These are phyloP conservation scores for Linum usitatissimum DNA, from an alignment of 345 rosid genomes.

Conservation along the genomic window DNA sequence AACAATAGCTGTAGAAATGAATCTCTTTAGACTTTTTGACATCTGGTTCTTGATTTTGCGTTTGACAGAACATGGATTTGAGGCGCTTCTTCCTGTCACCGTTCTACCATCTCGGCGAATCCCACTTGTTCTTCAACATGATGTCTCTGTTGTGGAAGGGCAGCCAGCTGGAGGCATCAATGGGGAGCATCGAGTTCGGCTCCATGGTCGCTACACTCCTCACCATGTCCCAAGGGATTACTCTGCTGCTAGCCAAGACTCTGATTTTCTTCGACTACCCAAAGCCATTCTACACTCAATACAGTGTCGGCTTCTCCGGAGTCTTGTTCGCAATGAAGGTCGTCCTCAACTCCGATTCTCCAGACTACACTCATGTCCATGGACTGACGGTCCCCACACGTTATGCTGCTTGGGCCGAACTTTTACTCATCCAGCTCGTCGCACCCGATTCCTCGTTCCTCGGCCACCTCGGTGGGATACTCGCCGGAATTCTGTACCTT, in stretches of 20 bases:
- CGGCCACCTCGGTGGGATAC: constrained; percentile 93
- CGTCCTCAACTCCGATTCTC: constrained; percentile 67
- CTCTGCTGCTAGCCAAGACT: constrained; percentile 59
- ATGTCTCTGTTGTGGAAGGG: constrained; percentile 94
- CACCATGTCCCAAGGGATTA: constrained; percentile 82
- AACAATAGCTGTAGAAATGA: no score
- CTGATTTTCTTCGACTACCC: constrained; percentile 50
- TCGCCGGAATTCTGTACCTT: constrained; percentile 76
- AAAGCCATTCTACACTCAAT: constrained; percentile 55
- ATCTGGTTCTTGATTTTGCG: not conserved
- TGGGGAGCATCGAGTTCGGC: constrained; percentile 86
- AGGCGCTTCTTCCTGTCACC: constrained; percentile 77
- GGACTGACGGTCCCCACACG: constrained; percentile 66
- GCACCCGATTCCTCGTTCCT: constrained; percentile 82
- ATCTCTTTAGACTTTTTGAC: not conserved
- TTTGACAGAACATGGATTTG: constrained; percentile 54
- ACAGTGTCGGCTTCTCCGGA: constrained; percentile 80
- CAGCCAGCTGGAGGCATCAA: constrained; percentile 59
- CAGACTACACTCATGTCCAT: constrained; percentile 42
- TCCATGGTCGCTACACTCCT: constrained; percentile 58
- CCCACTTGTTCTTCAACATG: constrained; percentile 89
- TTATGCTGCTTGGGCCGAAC: constrained; percentile 90
- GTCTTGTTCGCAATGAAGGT: constrained; percentile 94
- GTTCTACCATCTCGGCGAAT: constrained; percentile 72
- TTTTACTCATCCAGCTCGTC: constrained; percentile 80